Evolutionary conservation across 176 grass and related monocot genomes (phyloP).

Genomic region (Eragrostis curvula): DNA sequence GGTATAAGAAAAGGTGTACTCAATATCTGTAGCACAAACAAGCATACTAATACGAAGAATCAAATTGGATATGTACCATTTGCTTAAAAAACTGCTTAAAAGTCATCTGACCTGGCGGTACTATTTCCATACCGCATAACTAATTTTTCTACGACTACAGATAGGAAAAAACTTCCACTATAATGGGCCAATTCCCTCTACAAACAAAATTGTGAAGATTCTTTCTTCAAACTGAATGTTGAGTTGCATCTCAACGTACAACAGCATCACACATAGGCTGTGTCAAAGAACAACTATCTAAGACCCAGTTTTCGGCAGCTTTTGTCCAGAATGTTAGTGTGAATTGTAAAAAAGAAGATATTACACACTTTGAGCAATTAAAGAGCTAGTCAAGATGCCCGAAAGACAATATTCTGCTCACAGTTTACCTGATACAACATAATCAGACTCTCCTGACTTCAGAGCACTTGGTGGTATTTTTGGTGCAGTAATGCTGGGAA

Average conservation of each 20-base stretch:
- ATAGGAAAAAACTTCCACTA: conserved; percentile 20
- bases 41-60: background rate
- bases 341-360: background rate
- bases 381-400: conserved; percentile 22
- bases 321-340: conserved; percentile 28
- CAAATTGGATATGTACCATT: background rate
- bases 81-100: conserved; percentile 1
- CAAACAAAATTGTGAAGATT: background rate
- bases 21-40: background rate
- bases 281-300: background rate
- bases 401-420: background rate
- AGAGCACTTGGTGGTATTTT: conserved; percentile 81
- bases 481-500: conserved; percentile 84
- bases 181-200: background rate
- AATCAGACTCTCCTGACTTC: conserved; percentile 83
- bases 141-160: conserved; percentile 6
- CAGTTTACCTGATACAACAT: conserved; percentile 71
- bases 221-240: background rate
- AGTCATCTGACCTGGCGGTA: background rate
- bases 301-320: conserved; percentile 18
- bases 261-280: background rate
- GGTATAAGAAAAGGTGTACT: conserved; percentile 5
- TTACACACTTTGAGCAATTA: background rate
- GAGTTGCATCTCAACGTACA: background rate
- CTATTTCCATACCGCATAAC: background rate